Evolutionary conservation across 345 rosid species (phyloP), one percentile per base, ranked within the genome.

Genomic region (Bruguiera parviflora): DNA sequence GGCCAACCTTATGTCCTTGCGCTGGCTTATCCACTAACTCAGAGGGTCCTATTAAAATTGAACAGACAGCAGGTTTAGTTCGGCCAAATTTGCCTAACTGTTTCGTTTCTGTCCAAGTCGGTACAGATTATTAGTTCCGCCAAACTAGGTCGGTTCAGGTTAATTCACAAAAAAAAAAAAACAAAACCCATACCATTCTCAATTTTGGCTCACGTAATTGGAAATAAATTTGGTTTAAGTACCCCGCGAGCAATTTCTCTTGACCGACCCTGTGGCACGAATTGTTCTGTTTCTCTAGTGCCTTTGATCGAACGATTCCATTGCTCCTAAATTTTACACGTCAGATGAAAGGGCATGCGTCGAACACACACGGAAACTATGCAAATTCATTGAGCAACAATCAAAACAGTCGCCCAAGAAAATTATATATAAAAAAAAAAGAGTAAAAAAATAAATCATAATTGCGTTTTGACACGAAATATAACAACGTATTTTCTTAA

Each of bases 331-430:
- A 9, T 27, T 33, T 21, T 18, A 22, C 0, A 46, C 51, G 61
- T 66, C 32, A 56, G 15, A n/a, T 22, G 55, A 78, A 73, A 73
- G 75, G 66, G 72, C 79, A 74, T 75, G 72, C 46, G 56, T 72
- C 61, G 77, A 79, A 77, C 69, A 4, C 24, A 31, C 19, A 28
- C 6, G 10, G 18, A 8, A 18, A n/a, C 22, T 37, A 21, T 8
- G 49, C 49, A 43, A 43, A 43, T 43, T 18, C 49, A 15, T 43
- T 13, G 18, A 37, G 43, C 43, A 10, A 10, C 47, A 2, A 13
- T 43, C 25, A 10, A 47, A 64, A 37, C 7, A 62, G 24, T 39
- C 1, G 64, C 47, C 27, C 8, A 20, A 2, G 10, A n/a, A n/a
- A 18, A n/a, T 6, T n/a, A n/a, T n/a, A n/a, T n/a, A n/a, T n/a